Evolutionary conservation across 441 rosid species (phyloP).

Genomic region (Erysimum cheiri): DNA sequence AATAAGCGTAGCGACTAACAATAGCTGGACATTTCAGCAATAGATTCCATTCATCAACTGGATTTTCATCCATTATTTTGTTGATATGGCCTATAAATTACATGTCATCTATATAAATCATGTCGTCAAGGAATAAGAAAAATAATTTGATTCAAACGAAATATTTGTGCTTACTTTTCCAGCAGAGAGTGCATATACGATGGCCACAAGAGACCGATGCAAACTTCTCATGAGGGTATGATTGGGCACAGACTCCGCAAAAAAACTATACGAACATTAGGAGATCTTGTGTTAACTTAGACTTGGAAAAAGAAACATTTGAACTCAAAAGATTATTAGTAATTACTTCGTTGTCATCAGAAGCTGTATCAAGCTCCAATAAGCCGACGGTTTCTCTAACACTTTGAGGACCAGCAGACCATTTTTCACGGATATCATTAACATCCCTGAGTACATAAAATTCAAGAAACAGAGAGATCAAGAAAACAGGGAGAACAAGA

Average conservation of each 20-base stretch:
- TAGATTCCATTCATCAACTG: slow-evolving; percentile 42
- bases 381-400: slow-evolving; percentile 74
- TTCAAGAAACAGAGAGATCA: slow-evolving; percentile 24
- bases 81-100: slow-evolving; percentile 54
- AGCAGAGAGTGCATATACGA: slow-evolving; percentile 74
- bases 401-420: slow-evolving; percentile 71
- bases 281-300: neutral
- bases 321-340: slow-evolving; percentile 46
- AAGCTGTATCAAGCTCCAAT: slow-evolving; percentile 53
- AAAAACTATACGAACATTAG: slow-evolving; percentile 50
- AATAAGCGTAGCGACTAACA: slow-evolving; percentile 49
- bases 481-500: neutral
- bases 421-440: slow-evolving; percentile 59
- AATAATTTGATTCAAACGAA: neutral
- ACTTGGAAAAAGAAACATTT: neutral
- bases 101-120: slow-evolving; percentile 43
- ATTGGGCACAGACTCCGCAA: slow-evolving; percentile 72
- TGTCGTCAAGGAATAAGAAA: neutral
- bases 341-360: slow-evolving; percentile 43
- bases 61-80: slow-evolving; percentile 55
- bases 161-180: slow-evolving; percentile 60
- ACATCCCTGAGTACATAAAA: slow-evolving; percentile 58
- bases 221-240: slow-evolving; percentile 47
- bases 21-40: slow-evolving; percentile 69
- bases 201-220: slow-evolving; percentile 85